Percentiles rank a stretch among this genome's conserved stretches.
These are phyloP conservation scores for Croton setiger DNA, from an alignment of 441 rosid genomes.

Conservation along the genomic window DNA sequence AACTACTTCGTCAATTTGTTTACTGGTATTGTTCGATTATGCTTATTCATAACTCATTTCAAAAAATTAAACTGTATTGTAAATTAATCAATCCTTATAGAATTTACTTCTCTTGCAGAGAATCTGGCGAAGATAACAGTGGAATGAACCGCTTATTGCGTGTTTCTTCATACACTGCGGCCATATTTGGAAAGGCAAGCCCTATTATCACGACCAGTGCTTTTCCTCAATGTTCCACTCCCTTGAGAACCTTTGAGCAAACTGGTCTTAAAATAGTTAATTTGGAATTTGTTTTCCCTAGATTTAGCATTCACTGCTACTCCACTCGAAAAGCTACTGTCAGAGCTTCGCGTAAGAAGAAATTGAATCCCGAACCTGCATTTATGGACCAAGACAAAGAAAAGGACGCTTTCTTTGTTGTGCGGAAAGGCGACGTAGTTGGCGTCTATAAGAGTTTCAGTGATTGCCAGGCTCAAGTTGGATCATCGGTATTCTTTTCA, in stretches of 20 bases:
- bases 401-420: constrained; percentile 69
- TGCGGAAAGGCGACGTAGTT: constrained; percentile 81
- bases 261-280: constrained; percentile 26
- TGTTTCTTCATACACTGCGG: constrained; percentile 53
- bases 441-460: constrained; percentile 63
- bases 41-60: too few relatives aligned
- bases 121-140: constrained; percentile 19
- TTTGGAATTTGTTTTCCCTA: constrained; percentile 25
- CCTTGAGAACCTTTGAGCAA: constrained; percentile 28
- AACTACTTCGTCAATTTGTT: background rate
- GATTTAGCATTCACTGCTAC: constrained; percentile 43
- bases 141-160: constrained; percentile 68
- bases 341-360: constrained; percentile 27
- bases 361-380: constrained; percentile 24
- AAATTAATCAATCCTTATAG: background rate
- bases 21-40: background rate
- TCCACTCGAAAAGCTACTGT: constrained; percentile 36
- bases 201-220: constrained; percentile 24
- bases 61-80: background rate
- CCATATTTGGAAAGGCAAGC: constrained; percentile 46
- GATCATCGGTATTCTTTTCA: constrained; percentile 56
- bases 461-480: constrained; percentile 85
- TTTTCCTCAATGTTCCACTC: constrained; percentile 30
- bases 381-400: constrained; percentile 51
- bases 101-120: background rate